Evolutionary conservation across 192 early-diverging fungal genomes (phyloP).

Genomic region (Coemansia sp.): DNA sequence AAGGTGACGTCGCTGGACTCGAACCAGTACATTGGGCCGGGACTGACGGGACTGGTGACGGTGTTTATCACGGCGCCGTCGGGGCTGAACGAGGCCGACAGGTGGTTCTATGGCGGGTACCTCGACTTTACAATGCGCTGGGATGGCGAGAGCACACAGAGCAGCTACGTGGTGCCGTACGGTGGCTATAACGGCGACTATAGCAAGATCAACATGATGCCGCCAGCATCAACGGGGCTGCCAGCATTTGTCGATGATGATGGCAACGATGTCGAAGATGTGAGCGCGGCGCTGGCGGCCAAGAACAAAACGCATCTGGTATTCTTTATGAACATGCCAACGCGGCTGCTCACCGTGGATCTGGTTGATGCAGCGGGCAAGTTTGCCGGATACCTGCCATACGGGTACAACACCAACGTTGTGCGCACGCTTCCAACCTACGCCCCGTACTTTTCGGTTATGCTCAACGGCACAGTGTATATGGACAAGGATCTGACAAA

Average conservation of each 20-base stretch:
- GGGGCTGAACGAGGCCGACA: constrained; percentile 23
- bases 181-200: constrained; percentile 42
- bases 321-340: constrained; percentile 20
- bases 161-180: constrained; percentile 33
- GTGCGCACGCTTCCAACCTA: neutral
- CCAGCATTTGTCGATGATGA: constrained; percentile 12
- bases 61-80: constrained; percentile 19
- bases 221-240: neutral
- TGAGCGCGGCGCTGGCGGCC: neutral
- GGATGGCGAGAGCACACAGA: neutral
- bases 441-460: neutral
- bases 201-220: constrained; percentile 13
- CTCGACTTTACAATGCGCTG: constrained; percentile 23
- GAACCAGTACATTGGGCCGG: constrained; percentile 13
- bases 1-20: neutral
- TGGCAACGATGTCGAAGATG: neutral
- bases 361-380: constrained; percentile 9
- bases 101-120: constrained; percentile 52
- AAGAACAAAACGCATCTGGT: constrained; percentile 1
- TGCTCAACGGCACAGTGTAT: neutral
- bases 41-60: neutral
- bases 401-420: constrained; percentile 10
- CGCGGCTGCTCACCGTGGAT: constrained; percentile 5
- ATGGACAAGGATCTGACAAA: constrained; percentile 12
- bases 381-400: constrained; percentile 23